Evolutionary conservation across 371 early-diverging fungal species (phyloP).

Genomic region (Mortierella sp.): DNA sequence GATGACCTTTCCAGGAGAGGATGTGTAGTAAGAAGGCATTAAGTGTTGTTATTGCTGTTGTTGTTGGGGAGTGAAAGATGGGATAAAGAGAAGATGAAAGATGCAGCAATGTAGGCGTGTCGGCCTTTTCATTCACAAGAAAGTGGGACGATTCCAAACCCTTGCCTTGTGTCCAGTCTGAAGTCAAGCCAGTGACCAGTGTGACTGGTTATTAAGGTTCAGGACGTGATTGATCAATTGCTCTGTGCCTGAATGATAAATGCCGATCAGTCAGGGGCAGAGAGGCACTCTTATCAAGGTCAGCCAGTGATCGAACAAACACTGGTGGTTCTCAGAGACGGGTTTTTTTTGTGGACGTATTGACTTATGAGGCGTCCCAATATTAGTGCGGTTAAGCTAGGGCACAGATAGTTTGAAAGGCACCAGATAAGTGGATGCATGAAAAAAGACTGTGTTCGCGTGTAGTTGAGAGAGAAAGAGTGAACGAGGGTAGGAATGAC

Average conservation of each 20-base stretch:
- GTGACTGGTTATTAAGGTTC: constrained; percentile 3
- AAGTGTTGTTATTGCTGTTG: not conserved
- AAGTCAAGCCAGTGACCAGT: not conserved
- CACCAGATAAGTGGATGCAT: too few species aligned
- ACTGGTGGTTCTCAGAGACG: too few species aligned
- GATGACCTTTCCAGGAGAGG: constrained; percentile 97
- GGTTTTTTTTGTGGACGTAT: too few species aligned
- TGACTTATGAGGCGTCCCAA: too few species aligned
- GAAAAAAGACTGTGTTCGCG: too few species aligned
- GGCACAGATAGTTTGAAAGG: too few species aligned
- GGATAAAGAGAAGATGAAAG: not conserved
- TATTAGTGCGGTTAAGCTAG: too few species aligned
- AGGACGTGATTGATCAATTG: not conserved
- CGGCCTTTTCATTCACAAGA: not conserved
- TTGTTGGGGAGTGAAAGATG: not conserved
- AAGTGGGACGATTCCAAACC: constrained; percentile 3
- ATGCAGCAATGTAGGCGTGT: not conserved
- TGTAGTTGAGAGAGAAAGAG: too few species aligned
- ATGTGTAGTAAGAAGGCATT: constrained; percentile 58
- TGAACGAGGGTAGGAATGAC: too few species aligned
- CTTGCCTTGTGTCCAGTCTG: not conserved
- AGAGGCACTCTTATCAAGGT: too few species aligned
- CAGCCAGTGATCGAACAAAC: too few species aligned
- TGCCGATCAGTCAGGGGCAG: not conserved
- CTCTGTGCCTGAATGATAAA: constrained; percentile 1